phyloP scores from a whole-genome alignment of 148 eudicot species.

The Chenopodium album region DNA sequence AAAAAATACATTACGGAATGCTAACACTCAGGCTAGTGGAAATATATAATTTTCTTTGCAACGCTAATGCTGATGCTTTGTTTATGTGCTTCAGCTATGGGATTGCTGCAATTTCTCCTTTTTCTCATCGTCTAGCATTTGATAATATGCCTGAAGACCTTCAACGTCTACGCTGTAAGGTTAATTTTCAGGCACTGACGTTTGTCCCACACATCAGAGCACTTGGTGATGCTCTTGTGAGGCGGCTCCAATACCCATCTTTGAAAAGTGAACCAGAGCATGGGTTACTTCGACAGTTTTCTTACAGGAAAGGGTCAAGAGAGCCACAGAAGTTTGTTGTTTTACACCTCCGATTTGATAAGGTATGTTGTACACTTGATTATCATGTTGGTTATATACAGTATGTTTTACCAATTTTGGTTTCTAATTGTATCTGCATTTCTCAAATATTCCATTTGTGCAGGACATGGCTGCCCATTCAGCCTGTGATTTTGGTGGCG shows the following conservation, averaged over 20 bases:
- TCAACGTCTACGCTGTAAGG: constrained; percentile 91
- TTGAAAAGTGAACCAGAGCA: constrained; percentile 33
- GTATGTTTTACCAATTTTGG: neutral
- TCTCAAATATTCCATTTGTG: constrained; percentile 6
- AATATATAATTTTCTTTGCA: neutral
- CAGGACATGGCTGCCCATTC: constrained; percentile 99
- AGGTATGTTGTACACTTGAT: constrained; percentile 43
- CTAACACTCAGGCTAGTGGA: neutral
- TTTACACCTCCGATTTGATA: constrained; percentile 91
- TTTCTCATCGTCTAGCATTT: constrained; percentile 92
- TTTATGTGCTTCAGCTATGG: constrained; percentile 61
- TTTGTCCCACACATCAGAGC: constrained; percentile 81
- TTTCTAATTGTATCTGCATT: neutral
- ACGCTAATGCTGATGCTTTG: constrained; percentile 1
- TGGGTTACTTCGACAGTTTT: constrained; percentile 44
- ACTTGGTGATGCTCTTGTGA: constrained; percentile 82
- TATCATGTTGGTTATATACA: neutral
- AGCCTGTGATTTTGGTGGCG: constrained; percentile 98
- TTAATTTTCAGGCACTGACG: constrained; percentile 74
- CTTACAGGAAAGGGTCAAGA: constrained; percentile 36
- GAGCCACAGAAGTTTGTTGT: constrained; percentile 73
- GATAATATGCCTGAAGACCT: constrained; percentile 83
- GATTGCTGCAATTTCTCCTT: constrained; percentile 93
- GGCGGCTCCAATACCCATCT: constrained; percentile 60
- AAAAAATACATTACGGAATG: too few relatives aligned